Conservation (phyloP, 2,329 filamentous ascomycete genomes). For the Leptosphaerulina australis region DNA sequence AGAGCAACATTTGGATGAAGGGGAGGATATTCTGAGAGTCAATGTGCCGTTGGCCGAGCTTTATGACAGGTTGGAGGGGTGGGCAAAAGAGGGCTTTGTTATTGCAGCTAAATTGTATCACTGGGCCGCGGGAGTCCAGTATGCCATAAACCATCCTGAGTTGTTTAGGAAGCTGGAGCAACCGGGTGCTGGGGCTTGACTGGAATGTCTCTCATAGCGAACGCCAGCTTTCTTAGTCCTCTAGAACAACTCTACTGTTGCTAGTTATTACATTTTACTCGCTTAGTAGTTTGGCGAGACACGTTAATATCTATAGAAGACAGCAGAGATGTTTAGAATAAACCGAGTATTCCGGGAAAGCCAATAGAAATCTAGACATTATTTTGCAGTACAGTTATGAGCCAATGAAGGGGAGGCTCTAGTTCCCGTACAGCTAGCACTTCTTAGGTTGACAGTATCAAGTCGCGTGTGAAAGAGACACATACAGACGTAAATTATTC, state of each 20-base stretch:
- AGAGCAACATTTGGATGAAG: constrained; percentile 38
- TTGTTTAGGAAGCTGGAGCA: constrained; percentile 24
- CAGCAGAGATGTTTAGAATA: too few relatives aligned
- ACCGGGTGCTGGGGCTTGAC: constrained; percentile 8
- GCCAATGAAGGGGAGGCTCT: too few relatives aligned
- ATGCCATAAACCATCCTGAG: constrained; percentile 33
- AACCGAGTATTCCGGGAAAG: too few relatives aligned
- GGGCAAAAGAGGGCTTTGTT: constrained; percentile 33
- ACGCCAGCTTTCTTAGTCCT: neutral
- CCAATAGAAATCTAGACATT: too few relatives aligned
- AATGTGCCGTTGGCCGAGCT: constrained; percentile 32
- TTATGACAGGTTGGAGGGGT: constrained; percentile 31
- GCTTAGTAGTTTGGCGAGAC: too few relatives aligned
- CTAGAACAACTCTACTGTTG: too few relatives aligned
- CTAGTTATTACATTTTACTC: too few relatives aligned
- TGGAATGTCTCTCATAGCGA: neutral
- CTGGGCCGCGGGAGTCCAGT: constrained; percentile 37
- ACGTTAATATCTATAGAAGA: too few relatives aligned
- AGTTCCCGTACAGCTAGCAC: too few relatives aligned
- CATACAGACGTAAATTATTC: neutral
- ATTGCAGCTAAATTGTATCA: constrained; percentile 39
- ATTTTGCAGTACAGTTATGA: too few relatives aligned
- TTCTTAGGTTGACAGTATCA: neutral
- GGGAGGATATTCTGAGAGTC: constrained; percentile 38
- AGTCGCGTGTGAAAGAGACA: neutral